These are phyloP conservation scores for Cryptococcus sp. DNA, from an alignment of 1,284 basidiomycete genomes.

Conservation along the genomic window DNA sequence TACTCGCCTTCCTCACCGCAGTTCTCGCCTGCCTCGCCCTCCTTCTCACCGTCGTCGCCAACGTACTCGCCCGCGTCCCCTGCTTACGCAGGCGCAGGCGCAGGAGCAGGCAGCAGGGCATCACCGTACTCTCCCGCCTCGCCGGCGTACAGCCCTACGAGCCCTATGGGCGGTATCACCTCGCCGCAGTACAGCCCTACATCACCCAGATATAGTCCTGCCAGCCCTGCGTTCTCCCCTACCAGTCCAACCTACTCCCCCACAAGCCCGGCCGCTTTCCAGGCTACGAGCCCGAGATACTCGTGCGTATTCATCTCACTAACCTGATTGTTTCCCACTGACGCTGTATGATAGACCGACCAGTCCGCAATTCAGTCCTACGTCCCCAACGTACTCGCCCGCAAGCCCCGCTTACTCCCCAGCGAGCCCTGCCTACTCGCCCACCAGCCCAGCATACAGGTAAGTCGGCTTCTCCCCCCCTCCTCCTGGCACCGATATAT, in stretches of 20 bases:
- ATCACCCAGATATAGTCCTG: conserved; percentile 42
- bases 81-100: conserved; percentile 59
- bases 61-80: conserved; percentile 66
- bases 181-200: conserved; percentile 38
- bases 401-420: conserved; percentile 79
- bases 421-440: conserved; percentile 56
- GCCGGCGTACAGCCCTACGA: conserved; percentile 36
- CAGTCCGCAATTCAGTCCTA: conserved; percentile 40
- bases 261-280: conserved; percentile 67
- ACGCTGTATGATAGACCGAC: conserved; percentile 22
- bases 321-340: neutral
- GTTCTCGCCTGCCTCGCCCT: conserved; percentile 81
- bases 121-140: conserved; percentile 46
- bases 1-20: conserved; percentile 63
- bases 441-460: conserved; percentile 42
- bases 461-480: conserved; percentile 6
- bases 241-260: conserved; percentile 60
- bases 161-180: conserved; percentile 24
- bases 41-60: conserved; percentile 58
- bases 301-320: conserved; percentile 52
- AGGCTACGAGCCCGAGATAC: conserved; percentile 80
- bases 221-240: conserved; percentile 48
- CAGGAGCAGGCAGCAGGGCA: conserved; percentile 19
- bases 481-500: neutral
- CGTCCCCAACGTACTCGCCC: conserved; percentile 63